A percentile compares a stretch with the other conserved stretches of the same genome.
These are phyloP conservation scores for Trametes punicea DNA, from an alignment of 768 basidiomycete species.

Conservation along the genomic window DNA sequence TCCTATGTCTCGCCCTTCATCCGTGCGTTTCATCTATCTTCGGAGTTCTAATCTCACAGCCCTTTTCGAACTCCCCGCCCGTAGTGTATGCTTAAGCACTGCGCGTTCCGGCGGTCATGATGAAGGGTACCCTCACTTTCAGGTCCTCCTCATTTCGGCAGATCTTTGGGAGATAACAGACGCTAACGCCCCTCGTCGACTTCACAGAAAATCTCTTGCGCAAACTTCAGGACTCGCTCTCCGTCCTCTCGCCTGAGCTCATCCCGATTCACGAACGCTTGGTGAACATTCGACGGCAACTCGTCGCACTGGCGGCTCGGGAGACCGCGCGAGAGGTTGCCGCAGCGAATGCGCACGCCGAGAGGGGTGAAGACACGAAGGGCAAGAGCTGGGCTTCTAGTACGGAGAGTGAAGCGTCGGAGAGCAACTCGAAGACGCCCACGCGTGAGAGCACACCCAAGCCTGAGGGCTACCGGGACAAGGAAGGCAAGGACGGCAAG, in stretches of 20 bases:
- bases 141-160: slow-evolving; percentile 15
- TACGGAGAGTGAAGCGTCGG: slow-evolving; percentile 13
- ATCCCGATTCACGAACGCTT: slow-evolving; percentile 88
- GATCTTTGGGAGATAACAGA: neutral
- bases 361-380: neutral
- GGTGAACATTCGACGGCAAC: slow-evolving; percentile 82
- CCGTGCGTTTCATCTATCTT: neutral
- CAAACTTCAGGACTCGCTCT: slow-evolving; percentile 78
- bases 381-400: slow-evolving; percentile 2
- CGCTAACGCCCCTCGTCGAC: neutral
- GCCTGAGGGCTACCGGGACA: neutral
- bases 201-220: slow-evolving; percentile 67
- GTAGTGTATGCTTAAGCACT: slow-evolving; percentile 2
- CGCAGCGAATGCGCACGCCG: slow-evolving; percentile 2
- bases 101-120: neutral
- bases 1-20: slow-evolving; percentile 7
- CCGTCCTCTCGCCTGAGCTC: slow-evolving; percentile 86
- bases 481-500: slow-evolving; percentile 16
- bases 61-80: slow-evolving; percentile 1
- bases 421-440: slow-evolving; percentile 24
- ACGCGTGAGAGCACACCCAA: slow-evolving; percentile 28
- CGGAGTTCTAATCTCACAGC: slow-evolving; percentile 15
- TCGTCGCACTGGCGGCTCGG: slow-evolving; percentile 85
- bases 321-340: slow-evolving; percentile 72
- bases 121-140: slow-evolving; percentile 12